Evolutionary conservation across 768 basidiomycete species (phyloP).

Genomic region (Sarcodon aspratus): DNA sequence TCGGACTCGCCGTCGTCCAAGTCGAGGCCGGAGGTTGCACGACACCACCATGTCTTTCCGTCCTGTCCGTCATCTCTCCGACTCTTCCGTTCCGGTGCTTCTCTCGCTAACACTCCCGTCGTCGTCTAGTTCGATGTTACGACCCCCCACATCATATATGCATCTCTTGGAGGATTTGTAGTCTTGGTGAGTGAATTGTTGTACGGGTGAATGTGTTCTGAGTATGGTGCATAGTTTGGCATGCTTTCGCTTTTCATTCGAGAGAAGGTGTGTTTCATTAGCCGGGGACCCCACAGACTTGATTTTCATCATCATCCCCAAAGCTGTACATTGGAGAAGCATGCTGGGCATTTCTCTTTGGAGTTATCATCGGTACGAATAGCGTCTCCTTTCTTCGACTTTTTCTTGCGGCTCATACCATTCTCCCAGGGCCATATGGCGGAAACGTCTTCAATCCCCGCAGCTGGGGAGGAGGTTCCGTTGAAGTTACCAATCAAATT

Average conservation of each 20-base stretch:
- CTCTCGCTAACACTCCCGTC: conserved; percentile 2
- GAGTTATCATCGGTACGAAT: conserved; percentile 71
- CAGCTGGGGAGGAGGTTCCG: conserved; percentile 46
- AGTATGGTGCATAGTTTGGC: conserved; percentile 50
- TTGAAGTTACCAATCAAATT: conserved; percentile 51
- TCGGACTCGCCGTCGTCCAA: too few relatives aligned
- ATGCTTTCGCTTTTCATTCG: conserved; percentile 92
- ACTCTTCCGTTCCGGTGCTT: conserved; percentile 1
- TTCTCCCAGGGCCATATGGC: conserved; percentile 61
- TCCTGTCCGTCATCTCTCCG: conserved; percentile 26
- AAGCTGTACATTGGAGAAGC: conserved; percentile 94
- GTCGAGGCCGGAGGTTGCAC: too few relatives aligned
- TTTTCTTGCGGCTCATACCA: neutral
- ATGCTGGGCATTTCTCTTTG: conserved; percentile 88
- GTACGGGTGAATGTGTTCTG: neutral
- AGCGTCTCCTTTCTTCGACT: neutral
- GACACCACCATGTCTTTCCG: conserved; percentile 30
- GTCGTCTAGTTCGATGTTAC: conserved; percentile 42
- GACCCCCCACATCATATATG: conserved; percentile 66
- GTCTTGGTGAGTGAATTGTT: conserved; percentile 42
- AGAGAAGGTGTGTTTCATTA: conserved; percentile 47
- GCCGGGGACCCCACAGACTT: neutral
- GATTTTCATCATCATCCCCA: conserved; percentile 2
- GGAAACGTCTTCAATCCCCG: conserved; percentile 75
- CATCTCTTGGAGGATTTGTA: conserved; percentile 72